Conservation (phyloP, 805 yeast species). For the Cyberlindnera mycetangii region DNA sequence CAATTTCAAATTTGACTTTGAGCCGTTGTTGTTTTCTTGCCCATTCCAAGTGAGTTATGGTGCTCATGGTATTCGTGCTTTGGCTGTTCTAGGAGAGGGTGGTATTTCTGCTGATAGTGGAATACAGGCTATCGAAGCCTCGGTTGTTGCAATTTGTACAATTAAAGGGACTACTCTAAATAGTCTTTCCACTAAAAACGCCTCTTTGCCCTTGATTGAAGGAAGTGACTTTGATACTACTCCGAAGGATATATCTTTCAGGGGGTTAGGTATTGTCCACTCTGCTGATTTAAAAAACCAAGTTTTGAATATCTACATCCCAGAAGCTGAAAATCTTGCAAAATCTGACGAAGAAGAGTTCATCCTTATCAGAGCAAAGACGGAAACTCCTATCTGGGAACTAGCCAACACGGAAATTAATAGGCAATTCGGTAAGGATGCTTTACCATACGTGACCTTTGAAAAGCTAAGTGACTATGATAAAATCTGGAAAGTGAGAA, state of each 20-base stretch:
- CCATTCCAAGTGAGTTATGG: slow-evolving; percentile 43
- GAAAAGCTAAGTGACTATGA: slow-evolving; percentile 42
- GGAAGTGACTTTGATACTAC: slow-evolving; percentile 5
- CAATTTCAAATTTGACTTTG: slow-evolving; percentile 35
- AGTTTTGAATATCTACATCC: slow-evolving; percentile 56
- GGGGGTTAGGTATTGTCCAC: slow-evolving; percentile 64
- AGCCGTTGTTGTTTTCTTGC: slow-evolving; percentile 37
- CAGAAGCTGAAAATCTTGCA: slow-evolving; percentile 28
- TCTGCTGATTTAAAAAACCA: slow-evolving; percentile 45
- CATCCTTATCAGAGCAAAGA: slow-evolving; percentile 57
- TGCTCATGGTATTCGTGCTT: slow-evolving; percentile 35
- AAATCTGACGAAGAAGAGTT: slow-evolving; percentile 24
- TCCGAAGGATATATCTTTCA: slow-evolving; percentile 28
- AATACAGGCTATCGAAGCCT: slow-evolving; percentile 33
- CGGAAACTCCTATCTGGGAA: slow-evolving; percentile 63
- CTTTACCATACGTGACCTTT: slow-evolving; percentile 45
- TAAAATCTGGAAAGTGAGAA: slow-evolving; percentile 54
- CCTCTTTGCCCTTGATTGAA: slow-evolving; percentile 16
- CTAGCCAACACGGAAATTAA: slow-evolving; percentile 30
- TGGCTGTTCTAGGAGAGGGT: slow-evolving; percentile 33
- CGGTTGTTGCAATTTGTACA: slow-evolving; percentile 33
- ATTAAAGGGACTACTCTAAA: slow-evolving; percentile 15
- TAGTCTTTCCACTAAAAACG: slow-evolving; percentile 6
- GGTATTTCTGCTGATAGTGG: slow-evolving; percentile 35
- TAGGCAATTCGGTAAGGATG: slow-evolving; percentile 17